phyloP scores from a whole-genome alignment of 2,329 filamentous ascomycete species.

The Microdochium nivale region DNA sequence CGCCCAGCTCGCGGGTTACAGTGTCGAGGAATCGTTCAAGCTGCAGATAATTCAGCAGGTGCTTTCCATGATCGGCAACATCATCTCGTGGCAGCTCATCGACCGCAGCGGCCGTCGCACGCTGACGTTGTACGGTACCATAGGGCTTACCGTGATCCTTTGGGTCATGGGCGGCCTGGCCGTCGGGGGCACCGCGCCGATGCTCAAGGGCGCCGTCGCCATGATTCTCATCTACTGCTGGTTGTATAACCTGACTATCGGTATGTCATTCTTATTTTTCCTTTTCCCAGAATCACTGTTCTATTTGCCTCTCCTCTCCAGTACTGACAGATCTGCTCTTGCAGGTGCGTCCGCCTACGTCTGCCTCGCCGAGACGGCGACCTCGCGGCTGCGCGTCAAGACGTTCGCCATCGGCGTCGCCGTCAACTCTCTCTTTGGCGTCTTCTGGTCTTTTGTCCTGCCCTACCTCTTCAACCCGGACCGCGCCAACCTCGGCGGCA shows the following conservation, averaged over 20 bases:
- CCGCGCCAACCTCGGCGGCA: conserved; percentile 3
- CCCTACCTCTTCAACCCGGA: conserved; percentile 4
- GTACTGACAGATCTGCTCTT: too few relatives aligned
- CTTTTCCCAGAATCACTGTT: too few relatives aligned
- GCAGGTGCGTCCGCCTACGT: neutral
- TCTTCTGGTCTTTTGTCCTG: conserved; percentile 3
- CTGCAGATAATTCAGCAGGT: conserved; percentile 7
- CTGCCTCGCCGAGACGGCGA: conserved; percentile 1
- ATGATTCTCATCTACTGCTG: conserved; percentile 18
- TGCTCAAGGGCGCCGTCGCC: conserved; percentile 2
- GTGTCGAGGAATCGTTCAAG: conserved; percentile 16
- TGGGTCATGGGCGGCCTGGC: conserved; percentile 17
- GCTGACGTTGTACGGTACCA: conserved; percentile 10
- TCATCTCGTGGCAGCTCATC: conserved; percentile 1
- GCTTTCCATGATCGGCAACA: conserved; percentile 8
- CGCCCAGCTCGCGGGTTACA: conserved; percentile 19
- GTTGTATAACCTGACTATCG: conserved; percentile 22
- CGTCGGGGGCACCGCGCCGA: neutral
- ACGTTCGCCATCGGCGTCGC: conserved; percentile 2
- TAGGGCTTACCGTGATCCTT: conserved; percentile 8
- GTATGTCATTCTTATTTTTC: conserved; percentile 1
- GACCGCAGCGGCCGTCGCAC: conserved; percentile 5
- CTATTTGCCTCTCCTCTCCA: too few relatives aligned
- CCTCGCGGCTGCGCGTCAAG: conserved; percentile 2
- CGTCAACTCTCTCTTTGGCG: neutral